Evolutionary conservation across 2,329 filamentous ascomycete species (phyloP).

Genomic region (Pyricularia grisea): DNA sequence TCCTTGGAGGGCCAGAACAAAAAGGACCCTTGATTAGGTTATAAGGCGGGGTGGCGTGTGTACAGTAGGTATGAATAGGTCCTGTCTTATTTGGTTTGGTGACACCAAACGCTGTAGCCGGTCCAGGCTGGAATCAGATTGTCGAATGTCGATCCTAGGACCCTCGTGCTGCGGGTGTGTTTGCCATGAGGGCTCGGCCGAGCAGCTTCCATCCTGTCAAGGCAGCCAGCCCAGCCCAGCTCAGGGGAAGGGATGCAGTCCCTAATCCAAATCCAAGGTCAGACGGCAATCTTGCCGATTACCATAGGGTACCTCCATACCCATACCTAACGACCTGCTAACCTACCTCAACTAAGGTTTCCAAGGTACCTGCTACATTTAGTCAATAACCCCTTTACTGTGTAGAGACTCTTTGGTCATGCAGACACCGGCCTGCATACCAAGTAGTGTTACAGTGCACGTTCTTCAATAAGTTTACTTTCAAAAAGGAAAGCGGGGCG

Average conservation of each 20-base stretch:
- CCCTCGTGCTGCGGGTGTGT: background rate
- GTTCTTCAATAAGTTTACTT: background rate
- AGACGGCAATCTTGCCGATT: background rate
- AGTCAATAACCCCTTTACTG: background rate
- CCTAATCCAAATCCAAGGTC: background rate
- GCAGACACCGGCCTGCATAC: background rate
- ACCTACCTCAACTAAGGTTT: background rate
- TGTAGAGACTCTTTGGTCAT: background rate
- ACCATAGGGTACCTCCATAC: background rate
- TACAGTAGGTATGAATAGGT: background rate
- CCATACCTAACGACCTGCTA: background rate
- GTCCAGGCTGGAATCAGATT: background rate
- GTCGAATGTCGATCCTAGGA: background rate
- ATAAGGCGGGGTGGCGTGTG: background rate
- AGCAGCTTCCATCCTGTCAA: background rate
- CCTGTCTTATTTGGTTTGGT: background rate
- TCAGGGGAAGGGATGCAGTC: background rate
- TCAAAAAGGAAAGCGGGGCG: background rate
- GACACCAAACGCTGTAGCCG: background rate
- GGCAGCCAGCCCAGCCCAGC: background rate
- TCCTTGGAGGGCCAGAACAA: background rate
- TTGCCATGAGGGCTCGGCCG: background rate
- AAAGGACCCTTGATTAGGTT: background rate
- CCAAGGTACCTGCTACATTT: background rate
- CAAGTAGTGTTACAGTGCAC: too few relatives aligned